Percentiles rank a stretch among this genome's conserved stretches.
phyloP scores from a whole-genome alignment of 495 filamentous ascomycete genomes.

The Rusavskia elegans region DNA sequence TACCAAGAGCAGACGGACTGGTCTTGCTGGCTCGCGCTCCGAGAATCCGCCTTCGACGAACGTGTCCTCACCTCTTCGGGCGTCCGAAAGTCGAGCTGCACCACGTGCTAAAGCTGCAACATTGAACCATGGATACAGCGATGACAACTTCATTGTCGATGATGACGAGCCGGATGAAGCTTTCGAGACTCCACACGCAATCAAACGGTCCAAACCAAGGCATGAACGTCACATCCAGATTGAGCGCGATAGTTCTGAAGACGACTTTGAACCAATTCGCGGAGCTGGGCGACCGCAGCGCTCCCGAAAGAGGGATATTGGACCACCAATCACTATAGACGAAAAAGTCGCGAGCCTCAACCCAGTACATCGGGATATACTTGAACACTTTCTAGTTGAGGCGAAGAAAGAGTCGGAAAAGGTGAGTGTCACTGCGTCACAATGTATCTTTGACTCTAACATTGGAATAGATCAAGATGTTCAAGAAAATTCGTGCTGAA shows the following conservation, averaged over 20 bases:
- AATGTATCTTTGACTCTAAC: neutral
- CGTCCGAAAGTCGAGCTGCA: constrained; percentile 26
- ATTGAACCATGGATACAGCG: constrained; percentile 24
- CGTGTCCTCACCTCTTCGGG: constrained; percentile 66
- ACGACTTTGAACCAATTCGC: constrained; percentile 45
- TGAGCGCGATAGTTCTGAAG: constrained; percentile 25
- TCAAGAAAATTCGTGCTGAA: constrained; percentile 39
- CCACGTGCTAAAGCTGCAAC: constrained; percentile 1
- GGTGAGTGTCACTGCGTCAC: constrained; percentile 15
- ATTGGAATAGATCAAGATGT: constrained; percentile 37
- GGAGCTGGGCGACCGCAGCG: constrained; percentile 21
- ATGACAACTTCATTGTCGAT: constrained; percentile 36
- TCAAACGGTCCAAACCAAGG: neutral
- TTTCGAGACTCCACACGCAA: neutral
- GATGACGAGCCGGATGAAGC: constrained; percentile 24
- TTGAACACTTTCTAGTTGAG: constrained; percentile 45
- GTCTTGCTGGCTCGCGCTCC: constrained; percentile 15
- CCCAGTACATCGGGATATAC: constrained; percentile 43
- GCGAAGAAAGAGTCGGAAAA: constrained; percentile 50
- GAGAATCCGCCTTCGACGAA: constrained; percentile 57
- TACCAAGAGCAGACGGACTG: constrained; percentile 17
- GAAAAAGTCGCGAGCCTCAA: constrained; percentile 42
- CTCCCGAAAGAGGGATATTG: constrained; percentile 26
- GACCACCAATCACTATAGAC: constrained; percentile 61
- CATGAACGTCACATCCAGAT: constrained; percentile 8